A percentile compares a stretch with the other conserved stretches of the same genome.
Evolutionary conservation across 331 rosid genomes (phyloP).

Genomic region (Rosa hybrid): DNA sequence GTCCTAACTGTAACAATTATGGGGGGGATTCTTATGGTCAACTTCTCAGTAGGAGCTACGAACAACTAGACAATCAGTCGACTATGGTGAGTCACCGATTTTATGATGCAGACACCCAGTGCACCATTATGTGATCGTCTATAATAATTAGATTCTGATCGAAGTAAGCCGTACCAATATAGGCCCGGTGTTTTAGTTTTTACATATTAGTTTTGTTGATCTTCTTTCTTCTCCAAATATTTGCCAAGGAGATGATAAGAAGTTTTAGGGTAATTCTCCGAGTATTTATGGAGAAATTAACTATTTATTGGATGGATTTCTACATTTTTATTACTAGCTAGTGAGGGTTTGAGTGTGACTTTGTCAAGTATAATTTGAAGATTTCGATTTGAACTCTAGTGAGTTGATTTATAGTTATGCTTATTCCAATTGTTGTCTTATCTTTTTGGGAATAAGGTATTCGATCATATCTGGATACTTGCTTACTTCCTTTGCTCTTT

Average conservation of each 20-base stretch:
- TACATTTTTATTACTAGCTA: not conserved
- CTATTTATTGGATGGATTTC: not conserved
- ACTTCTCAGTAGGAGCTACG: not conserved
- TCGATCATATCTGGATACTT: no score
- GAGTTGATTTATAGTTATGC: no score
- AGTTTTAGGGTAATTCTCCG: not conserved
- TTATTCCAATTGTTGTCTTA: no score
- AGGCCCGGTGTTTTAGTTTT: not conserved
- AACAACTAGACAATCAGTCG: not conserved
- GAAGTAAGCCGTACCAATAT: not conserved
- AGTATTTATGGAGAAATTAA: not conserved
- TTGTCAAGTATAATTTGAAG: not conserved
- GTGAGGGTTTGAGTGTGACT: not conserved
- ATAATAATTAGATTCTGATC: not conserved
- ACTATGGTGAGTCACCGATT: not conserved
- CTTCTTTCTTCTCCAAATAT: not conserved
- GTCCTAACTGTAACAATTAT: not conserved
- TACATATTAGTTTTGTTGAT: not conserved
- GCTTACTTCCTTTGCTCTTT: not conserved
- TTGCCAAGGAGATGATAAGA: not conserved
- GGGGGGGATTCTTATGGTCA: not conserved
- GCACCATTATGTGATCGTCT: slow-evolving; percentile 12
- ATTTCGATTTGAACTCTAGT: not conserved
- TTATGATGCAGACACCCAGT: not conserved
- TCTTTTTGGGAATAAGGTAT: no score